Percentiles rank a stretch among this genome's conserved stretches.
phyloP scores from a whole-genome alignment of 495 filamentous ascomycete species.

The Penicillium herquei region DNA sequence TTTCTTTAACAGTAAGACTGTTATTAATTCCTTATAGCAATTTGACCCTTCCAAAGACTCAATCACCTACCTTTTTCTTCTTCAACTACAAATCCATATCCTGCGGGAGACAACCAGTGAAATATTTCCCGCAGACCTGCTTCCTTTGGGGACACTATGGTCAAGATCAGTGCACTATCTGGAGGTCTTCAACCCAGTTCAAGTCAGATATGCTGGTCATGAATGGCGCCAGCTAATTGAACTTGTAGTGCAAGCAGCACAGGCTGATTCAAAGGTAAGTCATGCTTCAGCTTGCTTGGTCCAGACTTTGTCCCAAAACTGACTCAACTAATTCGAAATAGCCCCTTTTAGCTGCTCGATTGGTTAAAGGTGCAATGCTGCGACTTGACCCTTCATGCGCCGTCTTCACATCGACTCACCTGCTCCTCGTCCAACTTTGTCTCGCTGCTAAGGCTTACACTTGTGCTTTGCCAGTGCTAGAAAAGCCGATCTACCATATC shows the following conservation, averaged over 20 bases:
- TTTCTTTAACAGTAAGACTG: too few relatives aligned
- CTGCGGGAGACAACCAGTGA: slow-evolving; percentile 21
- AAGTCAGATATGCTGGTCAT: slow-evolving; percentile 56
- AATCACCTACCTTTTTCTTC: slow-evolving; percentile 40
- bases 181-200: slow-evolving; percentile 53
- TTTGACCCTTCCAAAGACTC: slow-evolving; percentile 44
- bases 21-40: slow-evolving; percentile 21
- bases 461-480: slow-evolving; percentile 62
- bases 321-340: slow-evolving; percentile 23
- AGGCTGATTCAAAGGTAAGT: slow-evolving; percentile 41
- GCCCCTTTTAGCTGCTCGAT: slow-evolving; percentile 59
- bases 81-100: slow-evolving; percentile 33
- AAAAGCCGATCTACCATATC: slow-evolving; percentile 66
- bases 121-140: slow-evolving; percentile 22
- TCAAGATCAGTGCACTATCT: slow-evolving; percentile 47
- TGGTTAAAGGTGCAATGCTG: slow-evolving; percentile 64
- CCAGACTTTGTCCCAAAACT: not conserved
- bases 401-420: slow-evolving; percentile 67
- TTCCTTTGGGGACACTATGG: slow-evolving; percentile 45
- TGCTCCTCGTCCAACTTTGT: slow-evolving; percentile 60
- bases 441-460: slow-evolving; percentile 52
- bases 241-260: slow-evolving; percentile 40
- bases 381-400: slow-evolving; percentile 69
- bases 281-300: not conserved
- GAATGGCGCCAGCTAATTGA: slow-evolving; percentile 56